These are phyloP conservation scores for Salix exigua DNA, from an alignment of 345 rosid genomes.

Conservation along the genomic window DNA sequence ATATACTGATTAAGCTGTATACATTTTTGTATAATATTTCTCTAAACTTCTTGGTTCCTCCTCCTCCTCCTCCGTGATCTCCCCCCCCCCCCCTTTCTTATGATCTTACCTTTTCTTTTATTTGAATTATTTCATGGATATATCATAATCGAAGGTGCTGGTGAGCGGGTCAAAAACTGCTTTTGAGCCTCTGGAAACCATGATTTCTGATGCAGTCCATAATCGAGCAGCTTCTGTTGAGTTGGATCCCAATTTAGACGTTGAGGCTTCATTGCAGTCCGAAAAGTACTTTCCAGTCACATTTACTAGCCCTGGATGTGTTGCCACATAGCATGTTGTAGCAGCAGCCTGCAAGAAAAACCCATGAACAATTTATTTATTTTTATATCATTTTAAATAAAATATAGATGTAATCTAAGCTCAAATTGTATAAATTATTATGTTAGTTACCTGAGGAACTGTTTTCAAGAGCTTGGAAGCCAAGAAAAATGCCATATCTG, in stretches of 20 bases:
- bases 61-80: background rate
- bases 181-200: conserved; percentile 63
- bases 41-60: background rate
- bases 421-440: background rate
- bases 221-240: conserved; percentile 62
- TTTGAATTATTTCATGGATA: background rate
- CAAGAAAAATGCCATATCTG: conserved; percentile 80
- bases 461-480: conserved; percentile 83
- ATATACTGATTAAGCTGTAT: background rate
- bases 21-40: background rate
- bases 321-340: conserved; percentile 85
- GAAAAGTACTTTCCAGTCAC: conserved; percentile 75
- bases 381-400: background rate
- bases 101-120: background rate
- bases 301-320: conserved; percentile 51
- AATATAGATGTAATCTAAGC: background rate
- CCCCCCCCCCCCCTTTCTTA: too few species aligned
- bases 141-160: conserved; percentile 15
- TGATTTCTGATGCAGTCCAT: conserved; percentile 78
- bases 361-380: background rate
- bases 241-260: conserved; percentile 71
- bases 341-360: conserved; percentile 66
- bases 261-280: conserved; percentile 78
- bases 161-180: conserved; percentile 38
- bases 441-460: conserved; percentile 65